Evolutionary conservation across 495 filamentous ascomycete genomes (phyloP), one percentile per base, ranked within the genome.

Genomic region (Podospora fimiseda): DNA sequence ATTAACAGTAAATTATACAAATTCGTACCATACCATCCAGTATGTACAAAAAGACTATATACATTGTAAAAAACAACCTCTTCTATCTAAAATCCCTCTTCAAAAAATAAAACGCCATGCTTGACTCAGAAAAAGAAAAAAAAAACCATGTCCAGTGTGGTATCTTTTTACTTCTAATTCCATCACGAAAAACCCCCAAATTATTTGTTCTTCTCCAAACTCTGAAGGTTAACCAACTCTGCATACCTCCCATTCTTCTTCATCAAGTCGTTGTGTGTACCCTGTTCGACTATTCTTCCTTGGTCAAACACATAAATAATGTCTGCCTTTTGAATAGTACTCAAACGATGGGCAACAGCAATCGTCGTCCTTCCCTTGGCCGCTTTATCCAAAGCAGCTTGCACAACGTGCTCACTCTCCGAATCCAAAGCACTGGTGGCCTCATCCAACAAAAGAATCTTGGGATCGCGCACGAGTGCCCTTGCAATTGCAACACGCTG

Each of bases 401-500:
- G 86, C 42, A 94, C 77, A 20, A 87, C 71, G 59, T 79, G 78
- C 72, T 95, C 89, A 24, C 79, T 82, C 70, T 90, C 82, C 9
- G 83, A 83, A 58, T 95, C 89, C 30, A 93, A 70, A 19, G 82
- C 83, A 42, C 78, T 83, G 1, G 89, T 93, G 0, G 88, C 86
- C 68, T 95, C 89, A 62, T 95, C 89, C 11, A 95, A 77, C 36
- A 95, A 70, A 57, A 95, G 61, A 30, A 93, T 68, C 51, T 79
- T 75, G 15, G 89, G 89, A 30, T 83, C 76, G 16, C 89, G 82
- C 8, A 93, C 74, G 15, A 93, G 75, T 0, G 89, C 88, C 19
- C 89, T 77, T 3, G 89, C 89, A 49, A 95, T 87, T 0, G 86
- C 80, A 27, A 95, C 70, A 20, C 89, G 78, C 66, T 93, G 89